Conservation (phyloP, 345 rosid genomes). For the Moringa oleifera region DNA sequence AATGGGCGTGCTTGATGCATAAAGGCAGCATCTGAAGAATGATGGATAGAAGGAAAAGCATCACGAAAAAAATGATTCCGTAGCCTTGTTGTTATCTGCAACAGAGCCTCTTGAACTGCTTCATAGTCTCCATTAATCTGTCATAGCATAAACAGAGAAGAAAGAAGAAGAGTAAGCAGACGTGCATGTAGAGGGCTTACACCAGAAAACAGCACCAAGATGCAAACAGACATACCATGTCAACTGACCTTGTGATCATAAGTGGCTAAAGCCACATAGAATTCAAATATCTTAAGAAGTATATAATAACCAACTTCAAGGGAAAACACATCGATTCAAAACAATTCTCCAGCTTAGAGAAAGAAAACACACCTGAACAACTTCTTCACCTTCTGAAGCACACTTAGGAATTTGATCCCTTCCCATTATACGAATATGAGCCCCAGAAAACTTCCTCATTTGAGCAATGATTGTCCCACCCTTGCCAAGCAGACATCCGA, state of each 20-base stretch:
- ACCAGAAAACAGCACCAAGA: not conserved
- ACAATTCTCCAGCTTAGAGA: conserved; percentile 1
- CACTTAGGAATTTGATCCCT: conserved; percentile 71
- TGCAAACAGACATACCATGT: not conserved
- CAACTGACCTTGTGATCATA: not conserved
- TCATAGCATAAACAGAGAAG: conserved; percentile 7
- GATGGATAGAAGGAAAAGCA: conserved; percentile 41
- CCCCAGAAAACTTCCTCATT: conserved; percentile 68
- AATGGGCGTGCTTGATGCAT: conserved; percentile 51
- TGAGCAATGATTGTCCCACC: conserved; percentile 71
- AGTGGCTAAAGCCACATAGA: not conserved
- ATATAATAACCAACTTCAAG: not conserved
- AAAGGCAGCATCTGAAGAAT: conserved; percentile 43
- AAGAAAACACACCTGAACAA: conserved; percentile 52
- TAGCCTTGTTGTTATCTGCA: conserved; percentile 64
- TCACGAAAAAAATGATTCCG: conserved; percentile 59
- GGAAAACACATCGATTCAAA: too few relatives aligned
- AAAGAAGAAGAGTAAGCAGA: conserved; percentile 4
- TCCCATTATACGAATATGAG: conserved; percentile 61
- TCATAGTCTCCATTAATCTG: conserved; percentile 68
- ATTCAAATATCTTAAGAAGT: not conserved
- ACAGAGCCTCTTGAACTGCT: conserved; percentile 61
- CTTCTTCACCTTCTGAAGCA: conserved; percentile 72
- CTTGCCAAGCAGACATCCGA: conserved; percentile 76
- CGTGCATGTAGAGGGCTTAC: not conserved